A percentile compares a stretch with the other conserved stretches of the same genome.
Evolutionary conservation across 306 rosid species (phyloP).

Genomic region (Mucuna pruriens): DNA sequence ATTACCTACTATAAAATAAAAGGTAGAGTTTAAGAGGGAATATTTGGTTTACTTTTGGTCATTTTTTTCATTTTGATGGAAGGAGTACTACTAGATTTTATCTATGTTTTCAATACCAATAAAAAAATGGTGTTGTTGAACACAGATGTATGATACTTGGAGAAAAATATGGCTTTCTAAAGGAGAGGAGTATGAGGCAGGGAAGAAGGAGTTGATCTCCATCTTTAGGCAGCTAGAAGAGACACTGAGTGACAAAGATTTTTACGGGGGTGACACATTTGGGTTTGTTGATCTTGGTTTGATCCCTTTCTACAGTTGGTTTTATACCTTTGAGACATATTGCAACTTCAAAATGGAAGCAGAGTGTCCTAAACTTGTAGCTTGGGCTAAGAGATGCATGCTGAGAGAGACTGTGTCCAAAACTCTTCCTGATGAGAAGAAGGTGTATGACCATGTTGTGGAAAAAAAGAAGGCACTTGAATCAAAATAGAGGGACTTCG

Average conservation of each 20-base stretch:
- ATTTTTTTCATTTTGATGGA: too few species aligned
- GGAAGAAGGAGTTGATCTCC: constrained; percentile 40
- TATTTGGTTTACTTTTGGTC: too few species aligned
- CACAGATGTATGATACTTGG: constrained; percentile 36
- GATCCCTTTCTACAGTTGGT: constrained; percentile 49
- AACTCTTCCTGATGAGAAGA: constrained; percentile 46
- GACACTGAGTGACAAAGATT: constrained; percentile 41
- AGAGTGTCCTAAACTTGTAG: constrained; percentile 54
- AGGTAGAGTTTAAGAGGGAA: too few species aligned
- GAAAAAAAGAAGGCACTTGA: constrained; percentile 21
- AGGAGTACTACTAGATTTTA: too few species aligned
- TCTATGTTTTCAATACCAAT: too few species aligned
- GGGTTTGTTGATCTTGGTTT: constrained; percentile 56
- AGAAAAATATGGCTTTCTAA: constrained; percentile 41
- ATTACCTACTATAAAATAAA: too few species aligned
- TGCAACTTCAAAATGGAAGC: constrained; percentile 50
- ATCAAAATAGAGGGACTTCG: background rate
- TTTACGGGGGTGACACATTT: constrained; percentile 45
- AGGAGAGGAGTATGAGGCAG: constrained; percentile 53
- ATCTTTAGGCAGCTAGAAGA: constrained; percentile 43
- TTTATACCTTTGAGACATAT: constrained; percentile 44
- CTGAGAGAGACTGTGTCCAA: constrained; percentile 49
- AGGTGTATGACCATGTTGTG: constrained; percentile 36
- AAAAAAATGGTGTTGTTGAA: background rate
- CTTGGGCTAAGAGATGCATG: constrained; percentile 57